These are phyloP conservation scores for Sarocladium brachiariae DNA, from an alignment of 2,329 filamentous ascomycete genomes.

Conservation along the genomic window DNA sequence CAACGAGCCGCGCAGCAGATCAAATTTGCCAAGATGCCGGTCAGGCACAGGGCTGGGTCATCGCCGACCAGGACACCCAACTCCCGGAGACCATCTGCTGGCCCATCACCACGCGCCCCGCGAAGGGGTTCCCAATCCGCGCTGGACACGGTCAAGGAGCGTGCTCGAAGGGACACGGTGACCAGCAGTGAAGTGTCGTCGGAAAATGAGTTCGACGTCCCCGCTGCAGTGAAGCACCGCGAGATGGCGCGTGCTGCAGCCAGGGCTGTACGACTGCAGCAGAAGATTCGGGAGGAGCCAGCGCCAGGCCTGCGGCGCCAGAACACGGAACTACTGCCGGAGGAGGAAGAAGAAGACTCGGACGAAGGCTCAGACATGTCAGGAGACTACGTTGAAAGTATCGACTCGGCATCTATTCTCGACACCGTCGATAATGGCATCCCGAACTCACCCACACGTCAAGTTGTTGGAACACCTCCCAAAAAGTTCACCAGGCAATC, in stretches of 20 bases:
- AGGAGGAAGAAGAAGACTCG: constrained; percentile 53
- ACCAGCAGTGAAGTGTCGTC: constrained; percentile 80
- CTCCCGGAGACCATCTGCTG: constrained; percentile 30
- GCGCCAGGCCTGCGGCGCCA: constrained; percentile 34
- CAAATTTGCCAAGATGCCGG: constrained; percentile 92
- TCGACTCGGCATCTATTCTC: constrained; percentile 66
- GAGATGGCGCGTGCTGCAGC: constrained; percentile 54
- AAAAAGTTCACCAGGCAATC: constrained; percentile 54
- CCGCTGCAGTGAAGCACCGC: constrained; percentile 56
- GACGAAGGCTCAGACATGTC: constrained; percentile 57
- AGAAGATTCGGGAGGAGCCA: constrained; percentile 32
- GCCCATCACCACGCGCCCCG: constrained; percentile 40
- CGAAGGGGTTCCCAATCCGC: constrained; percentile 66
- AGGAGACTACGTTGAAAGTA: constrained; percentile 58
- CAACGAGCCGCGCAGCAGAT: constrained; percentile 80
- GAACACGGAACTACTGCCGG: constrained; percentile 46
- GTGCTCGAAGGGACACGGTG: constrained; percentile 65
- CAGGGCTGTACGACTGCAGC: constrained; percentile 28
- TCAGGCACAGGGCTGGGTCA: constrained; percentile 77
- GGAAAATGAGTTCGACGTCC: constrained; percentile 69
- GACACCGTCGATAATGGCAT: constrained; percentile 54
- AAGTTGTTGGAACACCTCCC: constrained; percentile 58
- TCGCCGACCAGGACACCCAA: constrained; percentile 71
- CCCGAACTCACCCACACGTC: constrained; percentile 42
- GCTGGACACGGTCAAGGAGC: constrained; percentile 62